phyloP scores from a whole-genome alignment of 805 yeast genomes.

The Wickerhamomyces alni region DNA sequence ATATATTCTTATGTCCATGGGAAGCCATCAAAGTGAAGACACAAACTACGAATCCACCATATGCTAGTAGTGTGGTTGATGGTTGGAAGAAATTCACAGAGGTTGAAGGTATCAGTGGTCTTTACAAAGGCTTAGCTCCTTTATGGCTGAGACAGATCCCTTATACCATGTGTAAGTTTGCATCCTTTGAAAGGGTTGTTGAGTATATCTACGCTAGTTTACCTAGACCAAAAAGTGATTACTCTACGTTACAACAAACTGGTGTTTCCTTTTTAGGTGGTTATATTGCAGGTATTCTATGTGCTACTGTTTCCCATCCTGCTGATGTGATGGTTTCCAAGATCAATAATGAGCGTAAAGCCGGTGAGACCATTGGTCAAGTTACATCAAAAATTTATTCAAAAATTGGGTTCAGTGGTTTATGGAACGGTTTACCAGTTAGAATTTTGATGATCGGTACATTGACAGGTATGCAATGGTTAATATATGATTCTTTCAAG shows the following conservation, averaged over 20 bases:
- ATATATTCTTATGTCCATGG: slow-evolving; percentile 83
- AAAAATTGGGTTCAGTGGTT: slow-evolving; percentile 81
- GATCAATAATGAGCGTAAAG: slow-evolving; percentile 66
- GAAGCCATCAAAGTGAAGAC: slow-evolving; percentile 94
- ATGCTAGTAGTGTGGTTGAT: slow-evolving; percentile 53
- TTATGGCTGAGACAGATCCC: slow-evolving; percentile 97
- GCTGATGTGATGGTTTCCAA: slow-evolving; percentile 99
- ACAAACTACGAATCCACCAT: slow-evolving; percentile 91
- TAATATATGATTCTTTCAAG: slow-evolving; percentile 92
- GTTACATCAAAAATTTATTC: slow-evolving; percentile 72
- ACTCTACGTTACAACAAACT: slow-evolving; percentile 73
- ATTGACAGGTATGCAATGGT: slow-evolving; percentile 95
- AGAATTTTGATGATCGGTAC: slow-evolving; percentile 98
- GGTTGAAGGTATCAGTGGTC: slow-evolving; percentile 62
- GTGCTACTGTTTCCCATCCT: slow-evolving; percentile 95
- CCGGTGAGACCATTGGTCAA: slow-evolving; percentile 57
- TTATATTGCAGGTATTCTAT: slow-evolving; percentile 94
- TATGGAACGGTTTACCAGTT: slow-evolving; percentile 93
- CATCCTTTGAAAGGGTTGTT: slow-evolving; percentile 89
- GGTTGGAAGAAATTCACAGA: slow-evolving; percentile 64
- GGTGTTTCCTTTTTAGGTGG: slow-evolving; percentile 95
- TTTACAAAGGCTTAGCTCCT: slow-evolving; percentile 87
- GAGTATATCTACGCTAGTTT: slow-evolving; percentile 67
- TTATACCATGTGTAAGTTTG: slow-evolving; percentile 97
- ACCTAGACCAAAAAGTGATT: slow-evolving; percentile 68